Percentiles rank a stretch among this genome's conserved stretches.
phyloP scores from a whole-genome alignment of 2,329 filamentous ascomycete species.

The Colletotrichum coccodes region DNA sequence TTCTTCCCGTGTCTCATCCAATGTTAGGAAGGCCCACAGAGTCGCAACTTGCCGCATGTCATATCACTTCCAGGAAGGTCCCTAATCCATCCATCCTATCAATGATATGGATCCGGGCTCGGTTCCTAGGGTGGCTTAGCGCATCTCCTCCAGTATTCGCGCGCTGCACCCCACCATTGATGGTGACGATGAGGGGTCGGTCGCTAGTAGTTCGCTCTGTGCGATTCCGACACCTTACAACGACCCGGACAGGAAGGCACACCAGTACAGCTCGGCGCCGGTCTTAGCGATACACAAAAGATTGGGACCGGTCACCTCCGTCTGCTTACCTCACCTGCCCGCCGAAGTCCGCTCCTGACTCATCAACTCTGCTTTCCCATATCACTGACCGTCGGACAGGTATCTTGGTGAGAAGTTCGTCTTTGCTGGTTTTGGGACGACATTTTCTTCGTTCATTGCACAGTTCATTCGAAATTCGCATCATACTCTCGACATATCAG shows the following conservation, averaged over 20 bases:
- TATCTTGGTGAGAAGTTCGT: not conserved
- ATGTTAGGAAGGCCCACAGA: conserved; percentile 7
- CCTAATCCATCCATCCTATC: not conserved
- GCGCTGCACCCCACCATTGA: conserved; percentile 25
- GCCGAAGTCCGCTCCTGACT: conserved; percentile 22
- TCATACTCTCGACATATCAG: not conserved
- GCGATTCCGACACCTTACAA: not conserved
- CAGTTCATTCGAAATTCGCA: not conserved
- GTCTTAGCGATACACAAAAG: not conserved
- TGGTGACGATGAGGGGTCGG: conserved; percentile 21
- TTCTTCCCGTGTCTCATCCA: conserved; percentile 15
- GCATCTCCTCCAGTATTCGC: conserved; percentile 1
- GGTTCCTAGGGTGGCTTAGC: conserved; percentile 17
- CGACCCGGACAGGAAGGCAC: not conserved
- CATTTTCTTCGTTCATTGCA: not conserved
- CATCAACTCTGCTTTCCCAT: conserved; percentile 8
- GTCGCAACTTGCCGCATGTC: conserved; percentile 27
- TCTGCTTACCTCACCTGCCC: conserved; percentile 24
- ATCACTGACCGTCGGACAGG: not conserved
- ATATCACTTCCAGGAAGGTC: not conserved
- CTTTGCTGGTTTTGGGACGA: not conserved
- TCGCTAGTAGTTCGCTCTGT: conserved; percentile 1
- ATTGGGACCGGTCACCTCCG: conserved; percentile 22
- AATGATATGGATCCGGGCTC: not conserved
- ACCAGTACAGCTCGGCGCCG: not conserved